These are phyloP conservation scores for Pseudoneurospora amorphoporcata DNA, from an alignment of 495 filamentous ascomycete species.

Conservation along the genomic window DNA sequence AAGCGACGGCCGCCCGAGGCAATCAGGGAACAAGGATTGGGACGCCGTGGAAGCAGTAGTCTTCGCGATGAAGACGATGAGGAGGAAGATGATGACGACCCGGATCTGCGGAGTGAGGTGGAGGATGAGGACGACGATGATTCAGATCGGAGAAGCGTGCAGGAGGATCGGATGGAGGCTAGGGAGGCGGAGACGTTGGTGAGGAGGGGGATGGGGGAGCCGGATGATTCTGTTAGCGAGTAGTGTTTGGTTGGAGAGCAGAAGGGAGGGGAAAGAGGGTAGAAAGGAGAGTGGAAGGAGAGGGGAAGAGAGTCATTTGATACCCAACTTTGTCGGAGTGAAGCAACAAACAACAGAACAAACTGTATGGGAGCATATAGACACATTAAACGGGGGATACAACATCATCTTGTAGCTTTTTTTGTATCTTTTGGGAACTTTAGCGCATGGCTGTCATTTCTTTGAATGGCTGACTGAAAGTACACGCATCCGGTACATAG, in stretches of 20 bases:
- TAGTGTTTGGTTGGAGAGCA: not conserved
- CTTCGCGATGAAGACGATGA: not conserved
- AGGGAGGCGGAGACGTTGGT: constrained; percentile 8
- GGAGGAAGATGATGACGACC: constrained; percentile 2
- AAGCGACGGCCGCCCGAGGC: constrained; percentile 46
- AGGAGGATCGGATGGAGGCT: constrained; percentile 16
- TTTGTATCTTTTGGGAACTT: not conserved
- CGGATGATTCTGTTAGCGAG: not conserved
- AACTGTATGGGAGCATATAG: not conserved
- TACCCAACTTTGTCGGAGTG: not conserved
- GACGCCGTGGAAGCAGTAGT: not conserved
- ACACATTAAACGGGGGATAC: not conserved
- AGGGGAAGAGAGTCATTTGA: not conserved
- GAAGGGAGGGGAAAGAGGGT: not conserved
- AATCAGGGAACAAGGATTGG: not conserved
- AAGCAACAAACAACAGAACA: not conserved
- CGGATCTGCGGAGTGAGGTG: constrained; percentile 10
- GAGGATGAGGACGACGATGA: constrained; percentile 25
- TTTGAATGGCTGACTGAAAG: not conserved
- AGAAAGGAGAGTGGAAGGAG: not conserved
- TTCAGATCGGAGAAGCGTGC: constrained; percentile 14
- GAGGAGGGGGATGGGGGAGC: not conserved
- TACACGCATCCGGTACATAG: not conserved
- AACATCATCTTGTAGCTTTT: not conserved
- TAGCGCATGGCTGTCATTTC: not conserved